Conservation (phyloP, 1,284 basidiomycete species). For the Ganoderma sinense region DNA sequence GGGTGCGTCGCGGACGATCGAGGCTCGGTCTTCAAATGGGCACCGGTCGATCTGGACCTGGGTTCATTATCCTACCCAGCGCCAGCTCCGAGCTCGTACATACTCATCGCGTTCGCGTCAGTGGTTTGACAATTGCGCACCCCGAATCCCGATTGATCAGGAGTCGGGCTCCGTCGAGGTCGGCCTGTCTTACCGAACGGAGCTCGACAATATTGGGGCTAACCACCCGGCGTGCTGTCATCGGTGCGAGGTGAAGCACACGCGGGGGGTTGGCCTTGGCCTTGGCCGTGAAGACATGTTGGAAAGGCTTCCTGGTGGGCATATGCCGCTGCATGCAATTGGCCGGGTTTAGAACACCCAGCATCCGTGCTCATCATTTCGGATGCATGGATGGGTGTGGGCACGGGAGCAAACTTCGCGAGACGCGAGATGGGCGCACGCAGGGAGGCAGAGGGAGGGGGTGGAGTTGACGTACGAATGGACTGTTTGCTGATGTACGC, state of each 20-base stretch:
- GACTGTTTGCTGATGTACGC: slow-evolving; percentile 27
- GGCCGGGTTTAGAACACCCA: neutral
- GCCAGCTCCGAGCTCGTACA: too few species aligned
- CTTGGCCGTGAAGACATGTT: neutral
- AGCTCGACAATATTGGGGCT: neutral
- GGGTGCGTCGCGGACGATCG: neutral
- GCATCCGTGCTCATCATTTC: neutral
- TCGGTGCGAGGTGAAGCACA: neutral
- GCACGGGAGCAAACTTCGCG: neutral
- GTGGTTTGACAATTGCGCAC: neutral
- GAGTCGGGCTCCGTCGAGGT: neutral
- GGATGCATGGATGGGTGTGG: neutral
- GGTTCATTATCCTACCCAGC: neutral
- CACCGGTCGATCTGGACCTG: slow-evolving; percentile 2
- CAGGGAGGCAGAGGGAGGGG: neutral
- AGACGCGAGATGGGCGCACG: slow-evolving; percentile 3
- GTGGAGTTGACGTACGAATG: slow-evolving; percentile 29
- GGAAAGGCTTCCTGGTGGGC: neutral
- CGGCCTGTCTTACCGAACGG: neutral
- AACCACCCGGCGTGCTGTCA: neutral
- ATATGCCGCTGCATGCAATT: neutral
- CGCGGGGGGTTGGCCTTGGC: neutral
- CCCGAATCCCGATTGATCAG: neutral
- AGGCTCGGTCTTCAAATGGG: slow-evolving; percentile 4
- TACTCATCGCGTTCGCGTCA: neutral